Evolutionary conservation across 2,329 filamentous ascomycete genomes (phyloP).

Genomic region (Ophiocordyceps robertsii): DNA sequence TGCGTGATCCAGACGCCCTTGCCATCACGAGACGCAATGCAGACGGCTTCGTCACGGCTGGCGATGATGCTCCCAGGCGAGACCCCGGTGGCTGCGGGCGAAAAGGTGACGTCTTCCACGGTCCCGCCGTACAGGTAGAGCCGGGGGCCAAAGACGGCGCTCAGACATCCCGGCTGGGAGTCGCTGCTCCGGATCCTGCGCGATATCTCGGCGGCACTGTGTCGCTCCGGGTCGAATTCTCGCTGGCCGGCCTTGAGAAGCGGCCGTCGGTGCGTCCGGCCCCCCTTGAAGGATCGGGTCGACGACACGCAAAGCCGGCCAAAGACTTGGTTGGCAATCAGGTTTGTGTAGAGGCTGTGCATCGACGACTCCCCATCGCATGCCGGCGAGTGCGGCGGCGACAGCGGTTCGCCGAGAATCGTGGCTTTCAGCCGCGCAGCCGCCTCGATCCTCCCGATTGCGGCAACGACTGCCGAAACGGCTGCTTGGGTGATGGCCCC

Average conservation of each 20-base stretch:
- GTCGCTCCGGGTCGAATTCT: slow-evolving; percentile 19
- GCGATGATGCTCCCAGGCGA: slow-evolving; percentile 17
- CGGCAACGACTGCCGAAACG: slow-evolving; percentile 20
- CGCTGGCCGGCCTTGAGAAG: slow-evolving; percentile 24
- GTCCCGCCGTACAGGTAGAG: slow-evolving; percentile 27
- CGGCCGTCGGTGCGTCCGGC: slow-evolving; percentile 20
- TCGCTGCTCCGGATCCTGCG: slow-evolving; percentile 26
- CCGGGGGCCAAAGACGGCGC: slow-evolving; percentile 18
- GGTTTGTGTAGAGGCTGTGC: slow-evolving; percentile 7
- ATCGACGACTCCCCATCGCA: neutral
- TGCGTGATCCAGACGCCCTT: slow-evolving; percentile 28
- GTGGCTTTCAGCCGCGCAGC: slow-evolving; percentile 7
- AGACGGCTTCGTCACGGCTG: slow-evolving; percentile 20
- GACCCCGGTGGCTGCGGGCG: neutral
- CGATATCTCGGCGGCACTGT: slow-evolving; percentile 23
- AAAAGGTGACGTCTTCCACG: slow-evolving; percentile 16
- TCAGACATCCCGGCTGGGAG: slow-evolving; percentile 26
- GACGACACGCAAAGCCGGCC: slow-evolving; percentile 16
- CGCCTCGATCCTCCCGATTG: slow-evolving; percentile 20
- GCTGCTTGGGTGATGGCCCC: slow-evolving; percentile 23
- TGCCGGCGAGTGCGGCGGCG: slow-evolving; percentile 3
- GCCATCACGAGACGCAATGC: slow-evolving; percentile 22
- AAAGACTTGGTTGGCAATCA: slow-evolving; percentile 14
- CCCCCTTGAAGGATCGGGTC: slow-evolving; percentile 23
- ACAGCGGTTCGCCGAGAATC: neutral